phyloP scores from a whole-genome alignment of 805 yeast species.

The Pichia sporocuriosa region DNA sequence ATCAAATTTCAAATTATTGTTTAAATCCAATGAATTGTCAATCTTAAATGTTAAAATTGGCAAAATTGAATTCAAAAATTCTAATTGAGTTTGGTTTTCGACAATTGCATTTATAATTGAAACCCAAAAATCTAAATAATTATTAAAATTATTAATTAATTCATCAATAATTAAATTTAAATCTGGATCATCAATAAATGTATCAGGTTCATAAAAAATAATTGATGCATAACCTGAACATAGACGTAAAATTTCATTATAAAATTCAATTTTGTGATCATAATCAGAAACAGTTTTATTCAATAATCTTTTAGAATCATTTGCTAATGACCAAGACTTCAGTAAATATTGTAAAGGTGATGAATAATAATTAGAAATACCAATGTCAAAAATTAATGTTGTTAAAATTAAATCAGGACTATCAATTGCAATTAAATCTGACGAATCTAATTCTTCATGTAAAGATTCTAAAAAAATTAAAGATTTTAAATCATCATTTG shows the following conservation, averaged over 20 bases:
- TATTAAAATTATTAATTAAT: conserved; percentile 22
- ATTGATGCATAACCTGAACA: conserved; percentile 60
- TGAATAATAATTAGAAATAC: conserved; percentile 29
- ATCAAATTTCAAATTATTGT: conserved; percentile 37
- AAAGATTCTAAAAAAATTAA: conserved; percentile 21
- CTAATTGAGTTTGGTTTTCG: conserved; percentile 60
- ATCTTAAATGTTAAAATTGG: conserved; percentile 37
- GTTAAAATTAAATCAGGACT: conserved; percentile 46
- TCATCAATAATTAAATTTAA: conserved; percentile 25
- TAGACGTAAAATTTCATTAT: conserved; percentile 43
- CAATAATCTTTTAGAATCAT: conserved; percentile 36
- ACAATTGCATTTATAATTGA: conserved; percentile 52
- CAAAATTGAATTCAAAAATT: conserved; percentile 48
- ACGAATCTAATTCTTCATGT: conserved; percentile 18
- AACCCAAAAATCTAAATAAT: conserved; percentile 40
- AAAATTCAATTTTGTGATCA: conserved; percentile 32
- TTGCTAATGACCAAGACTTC: conserved; percentile 37
- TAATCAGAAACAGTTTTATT: conserved; percentile 35
- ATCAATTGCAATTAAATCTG: conserved; percentile 23
- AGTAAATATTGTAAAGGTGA: conserved; percentile 43
- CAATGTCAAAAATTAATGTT: conserved; percentile 50
- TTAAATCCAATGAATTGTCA: conserved; percentile 30
- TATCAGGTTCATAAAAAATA: conserved; percentile 62
- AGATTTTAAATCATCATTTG: conserved; percentile 17
- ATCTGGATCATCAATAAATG: conserved; percentile 38